Percentiles rank a stretch among this genome's conserved stretches.
These are phyloP conservation scores for Thelephora terrestris DNA, from an alignment of 1,284 basidiomycete species.

Conservation along the genomic window DNA sequence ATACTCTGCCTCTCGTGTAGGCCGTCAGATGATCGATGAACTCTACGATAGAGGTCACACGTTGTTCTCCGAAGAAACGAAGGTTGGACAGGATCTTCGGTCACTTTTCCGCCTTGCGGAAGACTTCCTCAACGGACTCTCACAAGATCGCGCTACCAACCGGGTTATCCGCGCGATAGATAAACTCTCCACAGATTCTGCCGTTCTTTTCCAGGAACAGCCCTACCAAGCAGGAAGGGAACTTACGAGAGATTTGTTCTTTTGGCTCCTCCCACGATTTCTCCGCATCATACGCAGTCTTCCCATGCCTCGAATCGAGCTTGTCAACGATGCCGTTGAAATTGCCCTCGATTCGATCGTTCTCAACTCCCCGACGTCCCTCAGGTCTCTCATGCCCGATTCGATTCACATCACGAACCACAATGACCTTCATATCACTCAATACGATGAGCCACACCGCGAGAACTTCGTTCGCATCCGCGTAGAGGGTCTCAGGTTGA, in stretches of 20 bases:
- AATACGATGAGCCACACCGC: constrained; percentile 5
- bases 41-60: constrained; percentile 29
- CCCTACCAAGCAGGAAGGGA: constrained; percentile 12
- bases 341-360: constrained; percentile 29
- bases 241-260: constrained; percentile 24
- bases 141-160: constrained; percentile 28
- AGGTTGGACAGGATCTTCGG: constrained; percentile 21
- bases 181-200: constrained; percentile 12
- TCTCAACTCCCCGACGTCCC: constrained; percentile 18
- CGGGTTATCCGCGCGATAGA: constrained; percentile 25
- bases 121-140: constrained; percentile 22
- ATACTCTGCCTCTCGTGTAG: constrained; percentile 25
- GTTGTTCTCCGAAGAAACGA: constrained; percentile 17
- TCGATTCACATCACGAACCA: constrained; percentile 30
- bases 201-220: background rate
- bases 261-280: constrained; percentile 32
- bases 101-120: constrained; percentile 24
- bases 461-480: constrained; percentile 24
- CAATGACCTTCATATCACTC: constrained; percentile 32
- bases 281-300: constrained; percentile 25
- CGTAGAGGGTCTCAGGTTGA: constrained; percentile 33
- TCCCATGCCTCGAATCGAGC: constrained; percentile 37
- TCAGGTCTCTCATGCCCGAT: constrained; percentile 31
- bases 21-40: constrained; percentile 21
- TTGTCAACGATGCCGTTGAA: constrained; percentile 25